These are phyloP conservation scores for Trichophyton verrucosum DNA, from an alignment of 2,329 filamentous ascomycete species.

Conservation along the genomic window DNA sequence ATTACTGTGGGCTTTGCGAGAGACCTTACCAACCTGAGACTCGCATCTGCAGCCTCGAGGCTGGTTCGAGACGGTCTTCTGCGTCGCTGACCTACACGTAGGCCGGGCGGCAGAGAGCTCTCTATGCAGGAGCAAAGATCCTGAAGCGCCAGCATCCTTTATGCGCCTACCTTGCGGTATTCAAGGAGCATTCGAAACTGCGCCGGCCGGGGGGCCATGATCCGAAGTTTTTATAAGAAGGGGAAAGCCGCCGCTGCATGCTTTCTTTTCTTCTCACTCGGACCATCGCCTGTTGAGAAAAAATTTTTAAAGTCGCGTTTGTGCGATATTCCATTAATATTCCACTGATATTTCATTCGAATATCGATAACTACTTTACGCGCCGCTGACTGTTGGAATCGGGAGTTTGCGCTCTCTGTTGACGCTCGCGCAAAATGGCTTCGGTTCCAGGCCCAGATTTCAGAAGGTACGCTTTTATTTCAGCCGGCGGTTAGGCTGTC, in stretches of 20 bases:
- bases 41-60: not conserved
- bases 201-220: not conserved
- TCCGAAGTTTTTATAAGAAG: not conserved
- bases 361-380: not conserved
- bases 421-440: conserved; percentile 1
- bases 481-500: not conserved
- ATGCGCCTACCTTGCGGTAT: conserved; percentile 1
- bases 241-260: not conserved
- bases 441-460: conserved; percentile 20
- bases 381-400: not conserved
- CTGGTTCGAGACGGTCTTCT: not conserved
- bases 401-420: conserved; percentile 4
- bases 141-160: not conserved
- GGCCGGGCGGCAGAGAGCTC: not conserved
- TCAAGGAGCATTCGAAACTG: not conserved
- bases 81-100: not conserved
- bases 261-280: not conserved
- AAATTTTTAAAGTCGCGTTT: not conserved
- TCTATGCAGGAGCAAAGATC: conserved; percentile 1
- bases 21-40: not conserved
- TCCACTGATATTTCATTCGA: not conserved
- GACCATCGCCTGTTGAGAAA: not conserved
- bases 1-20: not conserved
- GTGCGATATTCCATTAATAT: not conserved
- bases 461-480: conserved; percentile 22